Evolutionary conservation across 176 grass and related monocot genomes (phyloP), one percentile per base, ranked within the genome.

Genomic region (Musa acuminata): DNA sequence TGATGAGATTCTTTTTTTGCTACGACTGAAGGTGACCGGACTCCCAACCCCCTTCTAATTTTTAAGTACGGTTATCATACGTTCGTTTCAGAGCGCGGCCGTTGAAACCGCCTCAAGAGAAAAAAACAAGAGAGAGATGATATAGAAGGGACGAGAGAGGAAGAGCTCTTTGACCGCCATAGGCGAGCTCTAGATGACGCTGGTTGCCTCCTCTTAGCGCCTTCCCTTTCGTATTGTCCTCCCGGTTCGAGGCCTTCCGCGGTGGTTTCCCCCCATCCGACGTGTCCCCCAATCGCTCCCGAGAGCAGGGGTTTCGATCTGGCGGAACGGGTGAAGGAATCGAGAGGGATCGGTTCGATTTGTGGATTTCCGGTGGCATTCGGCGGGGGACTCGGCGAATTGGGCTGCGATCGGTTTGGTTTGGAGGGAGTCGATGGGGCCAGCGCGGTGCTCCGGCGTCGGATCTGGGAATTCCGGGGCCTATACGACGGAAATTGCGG

Each of bases 401-500:
- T 27, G 63, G 22, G 63, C 63, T 26, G 64, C 11, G 19, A 49
- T 69, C 25, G 43, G 2, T 20, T 20, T 20, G 48, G 67, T 70
- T n/a, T 51, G 35, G 48, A 50, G 35, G 35, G 16, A 70, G 52
- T 52, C 75, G n/a, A 64, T 77, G 20, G 57, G 64, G n/a, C 29
- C 58, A 3, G 29, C 26, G 43, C 35, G 54, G 49, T 52, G 55
- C n/a, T 62, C 83, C 2, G 11, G 69, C 23, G 35, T 64, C 24
- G 67, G 73, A 26, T 73, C 87, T 9, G 53, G 9, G 52, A 55
- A 14, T 64, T 78, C 13, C 16, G 78, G 24, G 74, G 75, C 1
- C 76, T 80, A 64, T 21, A 53, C 78, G 55, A 35, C 69, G 13
- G 78, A 72, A 55, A 80, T 73, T 49, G 78, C 57, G n/a, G 78